These are phyloP conservation scores for Kazachstania sp. DNA, from an alignment of 1,139 yeast species.

Conservation along the genomic window DNA sequence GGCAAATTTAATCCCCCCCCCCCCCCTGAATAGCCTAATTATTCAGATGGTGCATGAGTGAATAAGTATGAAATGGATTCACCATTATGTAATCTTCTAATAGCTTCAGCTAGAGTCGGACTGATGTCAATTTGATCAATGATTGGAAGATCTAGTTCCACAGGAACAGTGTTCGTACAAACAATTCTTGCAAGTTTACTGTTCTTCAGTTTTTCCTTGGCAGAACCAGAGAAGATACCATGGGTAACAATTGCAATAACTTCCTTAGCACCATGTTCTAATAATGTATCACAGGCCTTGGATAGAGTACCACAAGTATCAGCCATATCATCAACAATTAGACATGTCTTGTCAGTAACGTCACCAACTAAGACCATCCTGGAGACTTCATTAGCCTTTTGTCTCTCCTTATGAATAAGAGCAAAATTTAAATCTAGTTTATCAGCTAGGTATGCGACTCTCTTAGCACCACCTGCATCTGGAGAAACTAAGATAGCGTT, in stretches of 20 bases:
- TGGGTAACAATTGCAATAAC: slow-evolving; percentile 75
- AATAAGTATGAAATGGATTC: slow-evolving; percentile 73
- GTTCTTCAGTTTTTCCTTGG: slow-evolving; percentile 51
- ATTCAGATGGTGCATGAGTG: slow-evolving; percentile 36
- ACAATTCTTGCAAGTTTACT: slow-evolving; percentile 56
- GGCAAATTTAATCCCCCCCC: too few species aligned
- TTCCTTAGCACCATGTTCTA: slow-evolving; percentile 62
- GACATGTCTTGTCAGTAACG: slow-evolving; percentile 59
- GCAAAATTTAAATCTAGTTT: slow-evolving; percentile 70
- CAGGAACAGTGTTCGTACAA: slow-evolving; percentile 71
- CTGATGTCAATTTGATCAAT: slow-evolving; percentile 63
- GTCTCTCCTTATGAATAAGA: slow-evolving; percentile 73
- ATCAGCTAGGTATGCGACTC: slow-evolving; percentile 75
- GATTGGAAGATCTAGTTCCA: slow-evolving; percentile 51
- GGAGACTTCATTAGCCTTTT: slow-evolving; percentile 68
- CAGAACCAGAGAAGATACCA: slow-evolving; percentile 68
- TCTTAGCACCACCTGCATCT: slow-evolving; percentile 81
- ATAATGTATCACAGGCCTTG: slow-evolving; percentile 51
- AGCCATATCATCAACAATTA: slow-evolving; percentile 75
- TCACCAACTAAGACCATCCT: slow-evolving; percentile 78
- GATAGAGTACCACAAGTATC: slow-evolving; percentile 78
- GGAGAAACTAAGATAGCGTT: slow-evolving; percentile 77
- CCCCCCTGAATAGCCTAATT: not conserved
- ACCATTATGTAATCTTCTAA: slow-evolving; percentile 75
- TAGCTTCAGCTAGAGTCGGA: slow-evolving; percentile 69